phyloP scores from a whole-genome alignment of 2,329 filamentous ascomycete genomes.

The Trichophyton schoenleinii region DNA sequence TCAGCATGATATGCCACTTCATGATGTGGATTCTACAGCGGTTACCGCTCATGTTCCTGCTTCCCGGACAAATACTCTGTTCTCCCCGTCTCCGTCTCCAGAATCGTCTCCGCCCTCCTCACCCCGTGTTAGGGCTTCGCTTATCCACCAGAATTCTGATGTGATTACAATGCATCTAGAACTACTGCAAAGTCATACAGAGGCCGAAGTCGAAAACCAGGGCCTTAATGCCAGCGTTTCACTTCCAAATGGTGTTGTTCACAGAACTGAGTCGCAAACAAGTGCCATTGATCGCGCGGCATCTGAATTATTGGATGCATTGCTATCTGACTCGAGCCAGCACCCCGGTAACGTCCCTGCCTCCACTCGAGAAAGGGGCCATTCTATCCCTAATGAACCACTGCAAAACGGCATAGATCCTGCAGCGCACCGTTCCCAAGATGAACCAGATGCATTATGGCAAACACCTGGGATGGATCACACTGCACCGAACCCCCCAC shows the following conservation, averaged over 20 bases:
- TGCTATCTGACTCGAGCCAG: conserved; percentile 19
- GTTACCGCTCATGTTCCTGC: neutral
- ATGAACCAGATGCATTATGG: neutral
- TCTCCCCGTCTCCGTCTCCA: conserved; percentile 29
- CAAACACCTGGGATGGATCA: neutral
- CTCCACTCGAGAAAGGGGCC: neutral
- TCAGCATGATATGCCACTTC: neutral
- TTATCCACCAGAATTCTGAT: conserved; percentile 33
- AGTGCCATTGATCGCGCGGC: conserved; percentile 19
- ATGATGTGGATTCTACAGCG: neutral
- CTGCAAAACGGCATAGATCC: neutral
- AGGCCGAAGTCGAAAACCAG: neutral
- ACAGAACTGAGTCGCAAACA: conserved; percentile 14
- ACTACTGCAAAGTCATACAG: conserved; percentile 21
- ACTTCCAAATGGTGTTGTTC: conserved; percentile 11
- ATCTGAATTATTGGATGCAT: conserved; percentile 25
- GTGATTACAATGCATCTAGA: conserved; percentile 35
- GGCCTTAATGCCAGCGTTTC: neutral
- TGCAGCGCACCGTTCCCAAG: neutral
- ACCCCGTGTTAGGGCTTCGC: conserved; percentile 30
- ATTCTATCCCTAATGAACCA: neutral
- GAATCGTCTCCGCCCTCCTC: conserved; percentile 31
- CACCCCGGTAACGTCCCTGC: neutral
- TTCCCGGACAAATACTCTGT: conserved; percentile 30
- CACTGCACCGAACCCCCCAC: neutral